Conservation (phyloP, 2,329 filamentous ascomycete genomes). For the Rutstroemia sp. region DNA sequence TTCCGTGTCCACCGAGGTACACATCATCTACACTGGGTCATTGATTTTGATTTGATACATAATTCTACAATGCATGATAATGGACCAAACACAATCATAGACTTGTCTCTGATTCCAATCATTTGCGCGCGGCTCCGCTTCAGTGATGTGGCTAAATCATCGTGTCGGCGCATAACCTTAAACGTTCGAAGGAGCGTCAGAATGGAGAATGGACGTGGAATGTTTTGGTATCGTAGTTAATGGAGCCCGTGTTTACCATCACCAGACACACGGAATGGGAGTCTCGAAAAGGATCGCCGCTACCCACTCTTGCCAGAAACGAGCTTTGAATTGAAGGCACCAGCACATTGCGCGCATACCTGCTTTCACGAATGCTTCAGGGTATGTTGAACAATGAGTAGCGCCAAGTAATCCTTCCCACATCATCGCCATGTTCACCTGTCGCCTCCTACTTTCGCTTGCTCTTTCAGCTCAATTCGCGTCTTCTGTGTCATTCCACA, state of each 20-base stretch:
- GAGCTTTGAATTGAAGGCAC: no score
- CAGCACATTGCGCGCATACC: no score
- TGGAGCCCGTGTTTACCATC: background rate
- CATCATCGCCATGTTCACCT: background rate
- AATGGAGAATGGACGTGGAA: background rate
- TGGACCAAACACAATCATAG: background rate
- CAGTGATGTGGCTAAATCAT: background rate
- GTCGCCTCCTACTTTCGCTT: background rate
- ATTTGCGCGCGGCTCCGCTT: slow-evolving; percentile 6
- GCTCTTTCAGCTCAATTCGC: slow-evolving; percentile 1
- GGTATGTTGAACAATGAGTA: no score
- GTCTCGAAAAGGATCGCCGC: no score
- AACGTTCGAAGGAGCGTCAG: background rate
- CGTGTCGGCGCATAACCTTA: slow-evolving; percentile 1
- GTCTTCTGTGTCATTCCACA: background rate
- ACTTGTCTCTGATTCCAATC: background rate
- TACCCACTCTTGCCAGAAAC: no score
- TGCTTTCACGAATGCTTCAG: no score
- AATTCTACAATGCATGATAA: background rate
- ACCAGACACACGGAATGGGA: no score
- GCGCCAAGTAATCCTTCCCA: background rate
- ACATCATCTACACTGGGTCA: no score
- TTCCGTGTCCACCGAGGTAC: no score
- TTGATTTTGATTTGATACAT: no score
- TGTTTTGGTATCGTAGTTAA: no score